Conservation (phyloP, 352 stramenopile genomes). For the Phytophthora constricta region DNA sequence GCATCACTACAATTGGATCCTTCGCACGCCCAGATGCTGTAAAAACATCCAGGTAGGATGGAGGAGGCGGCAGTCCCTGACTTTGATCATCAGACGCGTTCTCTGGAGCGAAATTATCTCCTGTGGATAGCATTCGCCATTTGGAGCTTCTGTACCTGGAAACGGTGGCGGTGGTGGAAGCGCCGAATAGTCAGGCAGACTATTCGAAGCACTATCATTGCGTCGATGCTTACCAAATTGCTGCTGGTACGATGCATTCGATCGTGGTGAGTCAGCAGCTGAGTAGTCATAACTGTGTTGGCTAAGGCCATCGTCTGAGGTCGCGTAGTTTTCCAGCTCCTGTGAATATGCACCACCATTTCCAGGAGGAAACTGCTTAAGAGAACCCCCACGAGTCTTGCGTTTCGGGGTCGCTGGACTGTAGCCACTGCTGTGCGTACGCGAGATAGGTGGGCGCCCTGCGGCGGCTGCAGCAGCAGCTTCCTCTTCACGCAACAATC, state of each 20-base stretch:
- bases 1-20: constrained; percentile 18
- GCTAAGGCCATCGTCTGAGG: constrained; percentile 46
- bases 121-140: constrained; percentile 29
- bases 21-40: constrained; percentile 48
- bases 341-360: constrained; percentile 9
- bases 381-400: constrained; percentile 31
- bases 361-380: constrained; percentile 20
- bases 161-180: constrained; percentile 35
- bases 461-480: constrained; percentile 25
- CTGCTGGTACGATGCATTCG: constrained; percentile 28
- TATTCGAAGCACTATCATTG: constrained; percentile 21
- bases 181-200: constrained; percentile 23
- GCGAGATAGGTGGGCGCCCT: constrained; percentile 30
- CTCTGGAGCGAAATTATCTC: constrained; percentile 42
- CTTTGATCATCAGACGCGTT: constrained; percentile 24
- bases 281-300: constrained; percentile 44
- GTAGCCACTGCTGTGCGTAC: constrained; percentile 38
- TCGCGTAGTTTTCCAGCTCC: constrained; percentile 37
- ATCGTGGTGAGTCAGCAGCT: constrained; percentile 35
- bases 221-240: constrained; percentile 20
- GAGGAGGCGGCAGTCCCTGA: constrained; percentile 44
- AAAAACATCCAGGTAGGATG: constrained; percentile 63
- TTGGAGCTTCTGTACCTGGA: constrained; percentile 12
- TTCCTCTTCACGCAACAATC: constrained; percentile 60
- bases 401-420: constrained; percentile 16